phyloP scores from a whole-genome alignment of 352 stramenopile species.

The Phytophthora vignae region DNA sequence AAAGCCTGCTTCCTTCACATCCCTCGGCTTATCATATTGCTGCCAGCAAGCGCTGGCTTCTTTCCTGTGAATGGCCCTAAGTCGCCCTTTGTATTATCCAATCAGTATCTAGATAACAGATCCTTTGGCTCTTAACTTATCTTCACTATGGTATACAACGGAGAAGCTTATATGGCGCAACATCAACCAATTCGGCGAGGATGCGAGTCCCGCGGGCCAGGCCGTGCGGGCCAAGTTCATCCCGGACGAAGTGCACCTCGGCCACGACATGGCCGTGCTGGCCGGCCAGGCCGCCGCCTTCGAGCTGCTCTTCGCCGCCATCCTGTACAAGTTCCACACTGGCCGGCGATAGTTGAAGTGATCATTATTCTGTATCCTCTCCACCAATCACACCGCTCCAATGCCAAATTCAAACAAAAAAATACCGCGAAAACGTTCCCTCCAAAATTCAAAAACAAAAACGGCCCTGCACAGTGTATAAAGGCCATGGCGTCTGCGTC shows the following conservation, averaged over 20 bases:
- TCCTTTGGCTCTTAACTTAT: too few species aligned
- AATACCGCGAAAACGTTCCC: constrained; percentile 5
- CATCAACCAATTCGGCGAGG: constrained; percentile 65
- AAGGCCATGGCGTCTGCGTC: constrained; percentile 27
- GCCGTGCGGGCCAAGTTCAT: constrained; percentile 46
- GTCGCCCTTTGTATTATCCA: too few species aligned
- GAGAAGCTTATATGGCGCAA: too few species aligned
- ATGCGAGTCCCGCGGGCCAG: constrained; percentile 6
- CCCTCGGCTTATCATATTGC: too few species aligned
- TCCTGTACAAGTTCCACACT: constrained; percentile 74
- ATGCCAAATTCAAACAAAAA: constrained; percentile 2
- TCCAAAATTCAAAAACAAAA: constrained; percentile 20
- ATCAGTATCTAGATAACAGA: too few species aligned
- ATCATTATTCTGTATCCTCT: constrained; percentile 3
- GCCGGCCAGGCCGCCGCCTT: constrained; percentile 40
- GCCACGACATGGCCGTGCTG: constrained; percentile 50
- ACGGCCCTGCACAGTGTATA: constrained; percentile 5
- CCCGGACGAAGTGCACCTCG: constrained; percentile 48
- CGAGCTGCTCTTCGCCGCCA: constrained; percentile 49
- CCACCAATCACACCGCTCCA: background rate
- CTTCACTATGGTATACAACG: too few species aligned
- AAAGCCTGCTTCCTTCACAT: too few species aligned
- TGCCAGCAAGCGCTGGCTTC: too few species aligned
- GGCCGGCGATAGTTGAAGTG: constrained; percentile 42
- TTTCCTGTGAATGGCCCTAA: too few species aligned